Evolutionary conservation across 2,329 filamentous ascomycete genomes (phyloP).

Genomic region (Coniochaeta sp.): DNA sequence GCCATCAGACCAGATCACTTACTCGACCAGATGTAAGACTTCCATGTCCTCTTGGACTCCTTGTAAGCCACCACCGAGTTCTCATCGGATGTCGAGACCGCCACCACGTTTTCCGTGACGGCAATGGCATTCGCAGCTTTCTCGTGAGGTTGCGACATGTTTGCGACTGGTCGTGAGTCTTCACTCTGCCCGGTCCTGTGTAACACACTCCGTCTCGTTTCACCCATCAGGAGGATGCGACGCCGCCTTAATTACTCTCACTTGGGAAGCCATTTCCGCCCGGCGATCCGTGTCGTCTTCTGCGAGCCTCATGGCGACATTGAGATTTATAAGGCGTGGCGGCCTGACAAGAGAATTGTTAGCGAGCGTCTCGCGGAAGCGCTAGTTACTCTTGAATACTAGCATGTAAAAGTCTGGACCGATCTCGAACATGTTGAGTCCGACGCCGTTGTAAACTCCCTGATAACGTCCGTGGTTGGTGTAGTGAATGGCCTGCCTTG

Average conservation of each 20-base stretch:
- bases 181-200: neutral
- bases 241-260: neutral
- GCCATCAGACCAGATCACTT: neutral
- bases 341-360: neutral
- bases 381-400: neutral
- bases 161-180: constrained; percentile 1
- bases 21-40: constrained; percentile 18
- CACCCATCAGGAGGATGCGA: neutral
- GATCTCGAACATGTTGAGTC: neutral
- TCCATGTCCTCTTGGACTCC: constrained; percentile 38
- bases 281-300: constrained; percentile 6
- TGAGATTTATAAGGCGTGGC: neutral
- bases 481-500: neutral
- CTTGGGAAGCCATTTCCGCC: neutral
- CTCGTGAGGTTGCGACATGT: constrained; percentile 6
- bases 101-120: neutral
- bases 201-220: neutral
- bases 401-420: neutral
- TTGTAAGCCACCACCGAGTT: neutral
- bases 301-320: constrained; percentile 6
- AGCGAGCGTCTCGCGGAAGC: neutral
- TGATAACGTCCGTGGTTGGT: neutral
- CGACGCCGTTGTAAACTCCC: neutral
- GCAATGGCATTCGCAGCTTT: constrained; percentile 2
- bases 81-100: neutral